Evolutionary conservation across 352 stramenopile species (phyloP), one percentile per base, ranked within the genome.

Genomic region (Phytopythium aichiense): DNA sequence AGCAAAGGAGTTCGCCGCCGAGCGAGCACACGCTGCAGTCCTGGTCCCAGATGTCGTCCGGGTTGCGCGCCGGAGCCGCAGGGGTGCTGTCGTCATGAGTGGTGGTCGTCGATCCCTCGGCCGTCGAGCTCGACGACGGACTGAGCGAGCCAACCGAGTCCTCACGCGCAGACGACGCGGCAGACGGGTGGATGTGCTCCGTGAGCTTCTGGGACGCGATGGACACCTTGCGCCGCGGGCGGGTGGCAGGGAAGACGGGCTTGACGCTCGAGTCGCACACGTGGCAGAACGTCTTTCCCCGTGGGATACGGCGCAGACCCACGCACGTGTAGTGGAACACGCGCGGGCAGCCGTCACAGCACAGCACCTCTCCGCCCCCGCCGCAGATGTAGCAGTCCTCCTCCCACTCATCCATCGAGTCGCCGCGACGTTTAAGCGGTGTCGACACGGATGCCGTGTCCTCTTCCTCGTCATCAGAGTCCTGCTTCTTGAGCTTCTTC

Each of bases 301-400:
- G 69, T n/a, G 87, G 87, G 4, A 94, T 76, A 43, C 87, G 83
- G 7, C 85, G 78, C n/a, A 92, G 60, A 20, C 76, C 74, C 38
- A 92, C 73, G 55, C 95, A 98, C 20, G 86, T 74, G 42, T 84
- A 75, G 67, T 98, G 95, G 71, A 97, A 98, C 11, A 96, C 84
- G 38, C 90, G 77, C 12, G 89, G 90, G 61, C 95, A 98, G 31
- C 85, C 88, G 48, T 95, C 89, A 59, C 95, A 98, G 60, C 86
- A 95, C 28, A 97, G 64, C 22, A 98, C 42, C 64, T 96, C 84
- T 30, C 91, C 92, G 31, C 80, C 81, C 65, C 89, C 86, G 5
- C 65, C 74, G 65, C 95, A 98, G 38, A 95, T 75, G 60, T 89
- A 87, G 54, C 95, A 98, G 67, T 94, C 81, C 56, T 93, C 83